A percentile compares a stretch with the other conserved stretches of the same genome.
Evolutionary conservation across 2,329 filamentous ascomycete species (phyloP).

Genomic region (Xylariaceae sp.): DNA sequence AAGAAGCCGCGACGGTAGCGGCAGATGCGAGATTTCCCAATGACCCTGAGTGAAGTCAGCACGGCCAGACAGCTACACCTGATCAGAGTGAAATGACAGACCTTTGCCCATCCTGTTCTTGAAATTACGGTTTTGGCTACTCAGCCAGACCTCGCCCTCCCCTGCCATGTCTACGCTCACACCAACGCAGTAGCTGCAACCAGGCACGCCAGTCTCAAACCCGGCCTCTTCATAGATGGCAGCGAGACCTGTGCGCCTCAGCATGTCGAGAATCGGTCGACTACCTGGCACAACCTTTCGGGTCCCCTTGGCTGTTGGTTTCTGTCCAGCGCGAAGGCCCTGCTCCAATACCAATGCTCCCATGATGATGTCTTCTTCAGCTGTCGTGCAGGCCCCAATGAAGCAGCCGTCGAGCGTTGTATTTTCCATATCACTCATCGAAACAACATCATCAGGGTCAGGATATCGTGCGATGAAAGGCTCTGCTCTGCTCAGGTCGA

Average conservation of each 20-base stretch:
- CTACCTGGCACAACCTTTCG: slow-evolving; percentile 38
- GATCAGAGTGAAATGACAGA: slow-evolving; percentile 9
- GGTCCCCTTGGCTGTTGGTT: slow-evolving; percentile 28
- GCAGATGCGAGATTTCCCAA: slow-evolving; percentile 42
- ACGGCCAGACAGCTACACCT: too few relatives aligned
- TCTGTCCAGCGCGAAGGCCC: slow-evolving; percentile 30
- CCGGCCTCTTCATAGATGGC: slow-evolving; percentile 36
- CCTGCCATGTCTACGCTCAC: slow-evolving; percentile 36
- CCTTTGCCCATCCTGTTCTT: slow-evolving; percentile 41
- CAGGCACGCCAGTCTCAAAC: slow-evolving; percentile 37
- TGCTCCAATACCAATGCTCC: slow-evolving; percentile 36
- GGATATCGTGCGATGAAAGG: slow-evolving; percentile 37
- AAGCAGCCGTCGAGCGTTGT: slow-evolving; percentile 37
- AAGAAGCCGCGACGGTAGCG: slow-evolving; percentile 41
- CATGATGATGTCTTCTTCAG: slow-evolving; percentile 40
- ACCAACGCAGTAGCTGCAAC: slow-evolving; percentile 42
- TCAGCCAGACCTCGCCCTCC: slow-evolving; percentile 38
- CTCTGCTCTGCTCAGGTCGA: slow-evolving; percentile 34
- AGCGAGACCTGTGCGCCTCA: slow-evolving; percentile 30
- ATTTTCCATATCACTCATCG: slow-evolving; percentile 29
- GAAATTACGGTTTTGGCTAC: slow-evolving; percentile 43
- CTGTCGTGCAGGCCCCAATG: slow-evolving; percentile 43
- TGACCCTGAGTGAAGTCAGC: slow-evolving; percentile 24
- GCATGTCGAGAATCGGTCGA: slow-evolving; percentile 31
- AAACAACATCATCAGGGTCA: slow-evolving; percentile 38